phyloP scores from a whole-genome alignment of 116 monocot species.

The Thalassia testudinum region DNA sequence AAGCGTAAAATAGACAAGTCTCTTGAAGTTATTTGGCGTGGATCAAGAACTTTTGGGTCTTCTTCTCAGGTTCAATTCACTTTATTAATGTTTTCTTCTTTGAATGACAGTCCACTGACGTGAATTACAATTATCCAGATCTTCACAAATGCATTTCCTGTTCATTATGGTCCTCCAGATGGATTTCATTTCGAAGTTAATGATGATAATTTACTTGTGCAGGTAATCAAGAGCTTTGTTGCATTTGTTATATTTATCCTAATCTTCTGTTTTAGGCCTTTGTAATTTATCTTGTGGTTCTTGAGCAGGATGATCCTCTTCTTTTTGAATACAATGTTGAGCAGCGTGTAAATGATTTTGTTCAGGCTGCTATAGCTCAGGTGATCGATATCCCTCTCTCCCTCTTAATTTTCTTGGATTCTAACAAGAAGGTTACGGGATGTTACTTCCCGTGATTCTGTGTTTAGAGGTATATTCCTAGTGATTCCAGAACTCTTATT shows the following conservation, averaged over 20 bases:
- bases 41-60: constrained; percentile 70
- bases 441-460: neutral
- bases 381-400: constrained; percentile 13
- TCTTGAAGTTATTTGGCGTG: constrained; percentile 79
- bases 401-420: neutral
- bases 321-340: constrained; percentile 73
- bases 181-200: constrained; percentile 64
- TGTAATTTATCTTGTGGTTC: constrained; percentile 1
- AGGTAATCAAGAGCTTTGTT: constrained; percentile 14
- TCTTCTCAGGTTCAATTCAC: constrained; percentile 48
- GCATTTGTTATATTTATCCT: neutral
- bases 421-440: too few species aligned
- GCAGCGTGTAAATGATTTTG: constrained; percentile 75
- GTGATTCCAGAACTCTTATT: neutral
- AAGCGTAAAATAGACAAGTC: constrained; percentile 47
- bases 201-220: constrained; percentile 36
- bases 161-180: constrained; percentile 58
- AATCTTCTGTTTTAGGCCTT: neutral
- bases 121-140: constrained; percentile 27
- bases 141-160: constrained; percentile 64
- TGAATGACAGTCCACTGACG: neutral
- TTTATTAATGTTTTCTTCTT: neutral
- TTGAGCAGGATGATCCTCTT: constrained; percentile 47
- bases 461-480: neutral
- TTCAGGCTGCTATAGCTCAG: constrained; percentile 60